Percentiles rank a stretch among this genome's conserved stretches.
Evolutionary conservation across 331 rosid species (phyloP).

Genomic region (Quercus phellos): DNA sequence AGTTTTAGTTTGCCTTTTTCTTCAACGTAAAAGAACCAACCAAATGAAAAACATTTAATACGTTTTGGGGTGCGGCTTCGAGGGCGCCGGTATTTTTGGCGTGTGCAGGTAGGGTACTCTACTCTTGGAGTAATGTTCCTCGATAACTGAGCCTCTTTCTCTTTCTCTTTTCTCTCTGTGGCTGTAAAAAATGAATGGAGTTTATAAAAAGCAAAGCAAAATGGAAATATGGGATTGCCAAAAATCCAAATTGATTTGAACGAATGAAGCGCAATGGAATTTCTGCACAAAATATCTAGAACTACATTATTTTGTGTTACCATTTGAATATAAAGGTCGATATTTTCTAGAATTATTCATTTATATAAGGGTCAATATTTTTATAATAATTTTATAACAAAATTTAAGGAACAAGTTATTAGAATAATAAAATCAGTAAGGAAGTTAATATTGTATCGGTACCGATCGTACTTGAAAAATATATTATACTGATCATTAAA

Average conservation of each 20-base stretch:
- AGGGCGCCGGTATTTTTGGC: conserved; percentile 69
- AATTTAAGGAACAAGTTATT: too few relatives aligned
- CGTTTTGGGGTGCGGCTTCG: conserved; percentile 32
- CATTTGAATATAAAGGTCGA: too few relatives aligned
- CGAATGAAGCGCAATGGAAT: not conserved
- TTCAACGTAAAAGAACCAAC: not conserved
- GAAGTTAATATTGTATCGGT: fast-evolving
- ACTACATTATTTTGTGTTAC: too few relatives aligned
- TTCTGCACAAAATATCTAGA: too few relatives aligned
- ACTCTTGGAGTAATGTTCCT: conserved; percentile 11
- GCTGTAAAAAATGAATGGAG: too few relatives aligned
- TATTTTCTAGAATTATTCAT: too few relatives aligned
- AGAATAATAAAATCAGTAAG: too few relatives aligned
- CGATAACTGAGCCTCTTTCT: conserved; percentile 1
- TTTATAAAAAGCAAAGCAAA: not conserved
- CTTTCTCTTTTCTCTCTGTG: not conserved
- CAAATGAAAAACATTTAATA: not conserved
- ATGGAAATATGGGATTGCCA: not conserved
- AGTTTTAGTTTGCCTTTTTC: conserved; percentile 3
- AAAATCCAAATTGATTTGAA: not conserved
- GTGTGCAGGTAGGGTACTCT: conserved; percentile 33
- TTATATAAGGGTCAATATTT: too few relatives aligned
- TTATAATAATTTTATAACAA: too few relatives aligned
- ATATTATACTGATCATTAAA: too few relatives aligned
- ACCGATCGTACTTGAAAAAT: fast-evolving